Evolutionary conservation across 2,329 filamentous ascomycete species (phyloP).

Genomic region (Exophiala phaeomuriformis): DNA sequence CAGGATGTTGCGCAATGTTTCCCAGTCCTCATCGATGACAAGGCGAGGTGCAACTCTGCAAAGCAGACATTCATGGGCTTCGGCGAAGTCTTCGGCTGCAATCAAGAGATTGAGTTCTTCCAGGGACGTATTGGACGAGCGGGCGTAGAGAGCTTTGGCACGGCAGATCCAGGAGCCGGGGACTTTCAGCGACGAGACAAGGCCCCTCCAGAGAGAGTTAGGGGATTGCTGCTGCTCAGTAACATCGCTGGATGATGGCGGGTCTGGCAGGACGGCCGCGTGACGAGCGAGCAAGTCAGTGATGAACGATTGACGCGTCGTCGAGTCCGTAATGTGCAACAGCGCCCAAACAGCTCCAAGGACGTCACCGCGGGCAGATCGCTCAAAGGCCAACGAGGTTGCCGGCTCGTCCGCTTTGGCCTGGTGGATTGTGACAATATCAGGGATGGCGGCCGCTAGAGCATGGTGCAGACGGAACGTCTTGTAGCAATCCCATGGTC

Average conservation of each 20-base stretch:
- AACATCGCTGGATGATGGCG: slow-evolving; percentile 31
- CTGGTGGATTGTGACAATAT: slow-evolving; percentile 45
- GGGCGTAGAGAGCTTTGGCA: slow-evolving; percentile 75
- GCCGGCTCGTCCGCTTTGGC: slow-evolving; percentile 61
- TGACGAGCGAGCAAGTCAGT: slow-evolving; percentile 69
- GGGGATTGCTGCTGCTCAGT: slow-evolving; percentile 15
- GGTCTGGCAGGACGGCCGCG: slow-evolving; percentile 56
- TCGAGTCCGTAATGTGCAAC: slow-evolving; percentile 60
- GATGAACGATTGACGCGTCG: slow-evolving; percentile 58
- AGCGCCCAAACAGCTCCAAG: slow-evolving; percentile 68
- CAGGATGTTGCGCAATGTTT: slow-evolving; percentile 60
- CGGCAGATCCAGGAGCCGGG: slow-evolving; percentile 77
- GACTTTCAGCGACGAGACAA: slow-evolving; percentile 61
- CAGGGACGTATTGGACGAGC: slow-evolving; percentile 57
- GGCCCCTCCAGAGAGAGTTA: slow-evolving; percentile 45
- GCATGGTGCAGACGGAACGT: slow-evolving; percentile 78
- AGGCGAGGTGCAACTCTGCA: slow-evolving; percentile 72
- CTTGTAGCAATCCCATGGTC: slow-evolving; percentile 66
- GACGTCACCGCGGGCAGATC: slow-evolving; percentile 55
- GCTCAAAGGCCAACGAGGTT: slow-evolving; percentile 51
- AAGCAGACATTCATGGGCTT: slow-evolving; percentile 78
- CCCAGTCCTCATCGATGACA: slow-evolving; percentile 75
- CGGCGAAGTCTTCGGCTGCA: slow-evolving; percentile 64
- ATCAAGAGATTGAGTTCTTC: slow-evolving; percentile 74
- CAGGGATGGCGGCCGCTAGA: slow-evolving; percentile 46